Conservation (phyloP, 257 asterid species). For the Solanum dulcamara region DNA sequence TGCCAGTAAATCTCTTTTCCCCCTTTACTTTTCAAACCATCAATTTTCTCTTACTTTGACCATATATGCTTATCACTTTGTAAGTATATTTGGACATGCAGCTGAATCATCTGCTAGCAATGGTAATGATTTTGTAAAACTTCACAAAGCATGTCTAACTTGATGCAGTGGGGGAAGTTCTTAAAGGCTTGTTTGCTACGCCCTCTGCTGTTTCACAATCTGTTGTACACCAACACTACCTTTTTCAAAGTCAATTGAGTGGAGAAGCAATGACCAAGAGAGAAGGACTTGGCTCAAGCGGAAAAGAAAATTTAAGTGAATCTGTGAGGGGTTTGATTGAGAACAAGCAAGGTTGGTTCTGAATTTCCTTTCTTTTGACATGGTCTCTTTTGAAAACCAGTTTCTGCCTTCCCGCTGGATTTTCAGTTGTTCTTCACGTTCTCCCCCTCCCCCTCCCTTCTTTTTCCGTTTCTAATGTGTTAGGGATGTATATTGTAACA, state of each 20-base stretch:
- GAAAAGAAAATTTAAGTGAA: neutral
- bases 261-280: neutral
- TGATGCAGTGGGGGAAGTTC: neutral
- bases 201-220: neutral
- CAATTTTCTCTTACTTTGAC: neutral
- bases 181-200: neutral
- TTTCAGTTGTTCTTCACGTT: neutral
- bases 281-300: neutral
- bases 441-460: neutral
- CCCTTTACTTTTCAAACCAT: neutral
- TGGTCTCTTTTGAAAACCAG: neutral
- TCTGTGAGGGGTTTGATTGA: neutral
- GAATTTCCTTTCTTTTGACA: neutral
- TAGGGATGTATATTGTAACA: neutral
- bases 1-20: neutral
- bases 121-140: neutral
- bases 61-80: neutral
- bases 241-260: neutral
- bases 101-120: neutral
- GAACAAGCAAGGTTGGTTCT: neutral
- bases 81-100: neutral
- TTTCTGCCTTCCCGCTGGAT: neutral
- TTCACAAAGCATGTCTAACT: neutral
- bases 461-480: neutral
- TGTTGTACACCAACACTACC: neutral